phyloP scores from a whole-genome alignment of 371 early-diverging fungal genomes.

The Lichtheimia corymbifera region DNA sequence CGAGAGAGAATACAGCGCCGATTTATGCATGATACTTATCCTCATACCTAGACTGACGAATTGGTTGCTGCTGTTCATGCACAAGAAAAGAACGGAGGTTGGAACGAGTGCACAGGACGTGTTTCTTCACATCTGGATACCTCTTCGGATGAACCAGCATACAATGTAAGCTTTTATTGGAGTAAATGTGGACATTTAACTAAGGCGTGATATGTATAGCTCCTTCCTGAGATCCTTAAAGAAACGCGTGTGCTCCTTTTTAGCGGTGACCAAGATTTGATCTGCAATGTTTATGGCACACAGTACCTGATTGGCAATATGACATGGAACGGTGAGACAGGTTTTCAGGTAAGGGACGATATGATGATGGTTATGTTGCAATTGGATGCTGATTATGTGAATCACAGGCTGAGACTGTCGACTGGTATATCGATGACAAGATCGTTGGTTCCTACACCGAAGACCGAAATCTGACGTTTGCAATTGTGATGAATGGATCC shows the following conservation, averaged over 20 bases:
- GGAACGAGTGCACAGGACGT: constrained; percentile 67
- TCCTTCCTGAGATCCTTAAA: constrained; percentile 57
- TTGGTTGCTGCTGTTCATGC: constrained; percentile 66
- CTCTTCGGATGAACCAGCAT: constrained; percentile 54
- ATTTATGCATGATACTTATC: neutral
- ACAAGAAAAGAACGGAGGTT: constrained; percentile 37
- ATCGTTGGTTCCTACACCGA: constrained; percentile 57
- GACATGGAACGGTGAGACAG: constrained; percentile 74
- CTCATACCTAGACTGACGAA: constrained; percentile 42
- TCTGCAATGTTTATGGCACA: constrained; percentile 80
- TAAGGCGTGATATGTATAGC: constrained; percentile 12
- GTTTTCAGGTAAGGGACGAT: constrained; percentile 56
- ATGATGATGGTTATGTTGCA: constrained; percentile 1
- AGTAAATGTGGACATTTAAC: no score
- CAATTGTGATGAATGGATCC: constrained; percentile 66
- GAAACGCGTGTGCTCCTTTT: constrained; percentile 54
- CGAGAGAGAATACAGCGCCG: neutral
- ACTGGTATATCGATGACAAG: constrained; percentile 63
- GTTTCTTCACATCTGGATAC: constrained; percentile 50
- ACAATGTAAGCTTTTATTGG: constrained; percentile 28
- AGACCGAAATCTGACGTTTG: constrained; percentile 72
- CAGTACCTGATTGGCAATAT: constrained; percentile 68
- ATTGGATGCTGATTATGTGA: neutral
- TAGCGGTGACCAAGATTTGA: constrained; percentile 83
- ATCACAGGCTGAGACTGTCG: constrained; percentile 19